Percentiles rank a stretch among this genome's conserved stretches.
Evolutionary conservation across 805 yeast genomes (phyloP).

Genomic region (Zygosaccharomyces kombuchaensis): DNA sequence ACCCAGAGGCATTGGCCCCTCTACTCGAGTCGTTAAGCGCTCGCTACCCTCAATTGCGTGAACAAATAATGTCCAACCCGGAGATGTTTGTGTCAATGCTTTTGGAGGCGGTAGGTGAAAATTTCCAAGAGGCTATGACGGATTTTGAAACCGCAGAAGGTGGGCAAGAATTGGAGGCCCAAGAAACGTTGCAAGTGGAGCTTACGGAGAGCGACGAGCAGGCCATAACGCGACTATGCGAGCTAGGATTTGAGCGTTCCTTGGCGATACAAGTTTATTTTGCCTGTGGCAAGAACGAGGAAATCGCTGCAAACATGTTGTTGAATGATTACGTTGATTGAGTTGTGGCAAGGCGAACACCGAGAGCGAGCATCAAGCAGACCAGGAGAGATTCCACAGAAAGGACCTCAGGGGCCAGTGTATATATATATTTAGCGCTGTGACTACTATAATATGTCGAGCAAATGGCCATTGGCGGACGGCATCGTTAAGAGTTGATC

Average conservation of each 20-base stretch:
- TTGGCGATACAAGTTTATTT: constrained; percentile 88
- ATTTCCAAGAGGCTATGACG: constrained; percentile 45
- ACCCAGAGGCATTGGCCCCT: constrained; percentile 85
- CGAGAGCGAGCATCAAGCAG: not conserved
- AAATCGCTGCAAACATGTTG: constrained; percentile 88
- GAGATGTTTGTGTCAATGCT: constrained; percentile 78
- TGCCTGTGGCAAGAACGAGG: constrained; percentile 98
- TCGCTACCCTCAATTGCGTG: constrained; percentile 80
- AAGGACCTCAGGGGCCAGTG: not conserved
- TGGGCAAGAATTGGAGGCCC: constrained; percentile 29
- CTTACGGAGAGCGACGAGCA: constrained; percentile 80
- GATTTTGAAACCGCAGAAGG: constrained; percentile 20
- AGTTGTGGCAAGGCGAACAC: not conserved
- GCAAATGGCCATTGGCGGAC: not conserved
- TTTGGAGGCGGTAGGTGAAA: constrained; percentile 53
- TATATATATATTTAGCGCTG: not conserved
- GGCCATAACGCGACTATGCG: constrained; percentile 87
- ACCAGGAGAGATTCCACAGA: not conserved
- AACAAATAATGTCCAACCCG: constrained; percentile 77
- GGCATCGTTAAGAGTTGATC: not conserved
- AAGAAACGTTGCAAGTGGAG: constrained; percentile 41
- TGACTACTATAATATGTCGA: not conserved
- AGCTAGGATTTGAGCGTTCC: constrained; percentile 85
- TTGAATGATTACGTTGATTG: constrained; percentile 53
- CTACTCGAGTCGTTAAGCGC: constrained; percentile 76